phyloP scores from a whole-genome alignment of 2,329 filamentous ascomycete species.

The Neodidymelliopsis sp. region DNA sequence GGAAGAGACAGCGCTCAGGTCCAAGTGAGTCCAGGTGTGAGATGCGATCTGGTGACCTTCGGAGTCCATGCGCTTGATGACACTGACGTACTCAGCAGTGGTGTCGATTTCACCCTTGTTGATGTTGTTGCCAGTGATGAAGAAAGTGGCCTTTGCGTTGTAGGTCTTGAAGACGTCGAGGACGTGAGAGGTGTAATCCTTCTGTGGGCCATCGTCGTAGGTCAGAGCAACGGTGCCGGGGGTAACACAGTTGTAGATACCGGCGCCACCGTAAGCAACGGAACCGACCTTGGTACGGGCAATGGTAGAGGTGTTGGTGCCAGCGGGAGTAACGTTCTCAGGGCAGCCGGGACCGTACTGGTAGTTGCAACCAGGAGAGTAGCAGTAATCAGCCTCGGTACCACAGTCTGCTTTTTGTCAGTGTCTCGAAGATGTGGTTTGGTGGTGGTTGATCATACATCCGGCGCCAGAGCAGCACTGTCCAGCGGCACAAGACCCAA shows the following conservation, averaged over 20 bases:
- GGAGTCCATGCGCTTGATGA: slow-evolving; percentile 63
- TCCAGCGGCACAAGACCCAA: slow-evolving; percentile 43
- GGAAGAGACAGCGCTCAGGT: slow-evolving; percentile 55
- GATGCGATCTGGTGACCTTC: slow-evolving; percentile 68
- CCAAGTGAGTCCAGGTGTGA: slow-evolving; percentile 64
- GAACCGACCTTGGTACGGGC: slow-evolving; percentile 62
- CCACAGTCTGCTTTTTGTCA: slow-evolving; percentile 57
- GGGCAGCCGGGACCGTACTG: slow-evolving; percentile 68
- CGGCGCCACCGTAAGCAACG: slow-evolving; percentile 63
- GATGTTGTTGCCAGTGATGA: slow-evolving; percentile 66
- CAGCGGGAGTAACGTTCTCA: slow-evolving; percentile 63
- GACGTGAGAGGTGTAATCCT: slow-evolving; percentile 66
- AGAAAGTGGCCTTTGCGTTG: slow-evolving; percentile 72
- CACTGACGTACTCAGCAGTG: slow-evolving; percentile 54
- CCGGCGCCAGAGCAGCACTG: slow-evolving; percentile 46
- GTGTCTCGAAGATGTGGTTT: background rate
- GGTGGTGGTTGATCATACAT: slow-evolving; percentile 27
- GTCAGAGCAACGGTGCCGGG: slow-evolving; percentile 70
- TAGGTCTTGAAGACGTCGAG: slow-evolving; percentile 68
- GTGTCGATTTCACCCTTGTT: slow-evolving; percentile 65
- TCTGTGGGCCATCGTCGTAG: slow-evolving; percentile 70
- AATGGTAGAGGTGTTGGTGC: slow-evolving; percentile 63
- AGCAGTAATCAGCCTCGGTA: slow-evolving; percentile 63
- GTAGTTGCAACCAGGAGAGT: slow-evolving; percentile 68
- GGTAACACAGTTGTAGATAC: slow-evolving; percentile 62